A percentile compares a stretch with the other conserved stretches of the same genome.
phyloP scores from a whole-genome alignment of 169 alveolate genomes.

The Plasmodium reichenowi region DNA sequence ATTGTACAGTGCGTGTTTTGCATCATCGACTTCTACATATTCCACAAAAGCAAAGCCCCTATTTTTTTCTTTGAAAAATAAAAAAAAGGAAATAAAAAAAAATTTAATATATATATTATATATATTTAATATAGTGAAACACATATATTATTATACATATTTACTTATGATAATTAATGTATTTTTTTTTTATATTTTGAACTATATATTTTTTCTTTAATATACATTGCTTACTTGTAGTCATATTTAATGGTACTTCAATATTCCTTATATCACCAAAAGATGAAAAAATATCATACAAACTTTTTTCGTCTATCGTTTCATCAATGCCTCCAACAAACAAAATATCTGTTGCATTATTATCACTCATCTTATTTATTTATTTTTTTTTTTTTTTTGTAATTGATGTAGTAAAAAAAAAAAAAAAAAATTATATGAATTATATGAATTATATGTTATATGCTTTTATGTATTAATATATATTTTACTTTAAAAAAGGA shows the following conservation, averaged over 20 bases:
- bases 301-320: constrained; percentile 82
- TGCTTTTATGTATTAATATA: neutral
- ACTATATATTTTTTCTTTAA: no score
- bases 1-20: constrained; percentile 86
- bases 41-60: constrained; percentile 85
- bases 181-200: neutral
- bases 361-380: constrained; percentile 28
- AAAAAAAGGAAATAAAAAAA: neutral
- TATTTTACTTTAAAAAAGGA: neutral
- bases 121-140: no score
- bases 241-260: constrained; percentile 85
- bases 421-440: neutral
- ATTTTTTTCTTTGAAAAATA: constrained; percentile 77
- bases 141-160: no score
- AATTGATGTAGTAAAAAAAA: neutral
- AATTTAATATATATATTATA: neutral
- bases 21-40: constrained; percentile 87
- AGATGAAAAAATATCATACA: constrained; percentile 86
- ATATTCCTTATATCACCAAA: constrained; percentile 86
- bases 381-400: constrained; percentile 4
- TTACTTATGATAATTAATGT: constrained; percentile 1
- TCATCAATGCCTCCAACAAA: constrained; percentile 88
- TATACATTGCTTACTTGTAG: constrained; percentile 77
- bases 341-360: constrained; percentile 27
- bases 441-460: neutral